A percentile compares a stretch with the other conserved stretches of the same genome.
These are phyloP conservation scores for Scheffersomyces ergatensis DNA, from an alignment of 805 yeast genomes.

Conservation along the genomic window DNA sequence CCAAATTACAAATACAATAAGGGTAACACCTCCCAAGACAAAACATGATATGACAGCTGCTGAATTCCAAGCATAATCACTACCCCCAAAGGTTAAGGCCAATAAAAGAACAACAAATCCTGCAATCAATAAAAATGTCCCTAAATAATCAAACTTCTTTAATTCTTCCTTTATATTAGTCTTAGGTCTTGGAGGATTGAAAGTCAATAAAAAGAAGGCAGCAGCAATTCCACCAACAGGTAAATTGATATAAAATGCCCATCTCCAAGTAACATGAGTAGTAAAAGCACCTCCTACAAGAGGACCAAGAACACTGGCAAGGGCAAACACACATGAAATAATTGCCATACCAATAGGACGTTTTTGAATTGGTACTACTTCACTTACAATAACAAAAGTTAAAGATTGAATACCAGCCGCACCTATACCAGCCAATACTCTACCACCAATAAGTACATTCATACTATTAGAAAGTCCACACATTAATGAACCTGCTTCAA, in stretches of 20 bases:
- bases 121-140: constrained; percentile 40
- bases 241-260: constrained; percentile 67
- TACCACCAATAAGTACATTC: too few relatives aligned
- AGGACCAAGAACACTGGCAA: too few relatives aligned
- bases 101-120: constrained; percentile 45
- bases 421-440: too few relatives aligned
- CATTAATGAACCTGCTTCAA: too few relatives aligned
- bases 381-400: too few relatives aligned
- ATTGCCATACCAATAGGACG: too few relatives aligned
- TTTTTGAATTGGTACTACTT: too few relatives aligned
- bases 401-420: too few relatives aligned
- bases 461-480: too few relatives aligned
- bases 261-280: too few relatives aligned
- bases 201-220: constrained; percentile 34
- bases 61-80: constrained; percentile 52
- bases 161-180: constrained; percentile 38
- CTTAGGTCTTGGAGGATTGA: constrained; percentile 46
- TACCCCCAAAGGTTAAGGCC: constrained; percentile 58
- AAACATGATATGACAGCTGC: constrained; percentile 51
- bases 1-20: constrained; percentile 35
- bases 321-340: too few relatives aligned
- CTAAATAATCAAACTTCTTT: constrained; percentile 47
- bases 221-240: constrained; percentile 62
- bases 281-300: too few relatives aligned
- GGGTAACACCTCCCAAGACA: constrained; percentile 41